These are phyloP conservation scores for Iberis pinnata DNA, from an alignment of 345 rosid genomes.

Conservation along the genomic window DNA sequence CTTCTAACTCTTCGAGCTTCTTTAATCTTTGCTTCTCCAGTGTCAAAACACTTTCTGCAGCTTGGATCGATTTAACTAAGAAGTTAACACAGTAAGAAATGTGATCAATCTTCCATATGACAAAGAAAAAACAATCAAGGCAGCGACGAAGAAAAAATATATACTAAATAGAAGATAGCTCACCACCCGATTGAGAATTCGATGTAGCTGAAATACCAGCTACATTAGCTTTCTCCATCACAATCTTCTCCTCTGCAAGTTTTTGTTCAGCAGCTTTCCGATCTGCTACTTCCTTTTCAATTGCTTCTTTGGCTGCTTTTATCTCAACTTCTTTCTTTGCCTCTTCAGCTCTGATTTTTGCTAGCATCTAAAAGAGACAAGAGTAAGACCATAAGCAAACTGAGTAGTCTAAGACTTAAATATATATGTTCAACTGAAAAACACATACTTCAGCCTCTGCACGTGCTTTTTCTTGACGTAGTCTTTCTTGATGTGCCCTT, in stretches of 20 bases:
- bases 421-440: not conserved
- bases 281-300: slow-evolving; percentile 46
- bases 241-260: slow-evolving; percentile 23
- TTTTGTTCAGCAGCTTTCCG: slow-evolving; percentile 31
- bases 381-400: not conserved
- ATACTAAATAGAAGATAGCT: slow-evolving; percentile 3
- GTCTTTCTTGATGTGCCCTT: slow-evolving; percentile 63
- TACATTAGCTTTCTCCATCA: slow-evolving; percentile 23
- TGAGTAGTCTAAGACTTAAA: not conserved
- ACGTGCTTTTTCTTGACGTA: slow-evolving; percentile 72
- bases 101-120: slow-evolving; percentile 12
- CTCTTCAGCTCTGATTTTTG: slow-evolving; percentile 71
- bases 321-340: slow-evolving; percentile 65
- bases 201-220: slow-evolving; percentile 25
- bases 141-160: slow-evolving; percentile 1
- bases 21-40: slow-evolving; percentile 57
- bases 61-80: slow-evolving; percentile 50
- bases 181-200: slow-evolving; percentile 41
- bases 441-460: slow-evolving; percentile 80
- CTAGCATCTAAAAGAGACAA: slow-evolving; percentile 33
- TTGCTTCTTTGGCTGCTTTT: slow-evolving; percentile 57
- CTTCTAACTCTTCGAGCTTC: slow-evolving; percentile 55
- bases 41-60: slow-evolving; percentile 55
- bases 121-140: slow-evolving; percentile 9
- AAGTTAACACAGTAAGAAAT: slow-evolving; percentile 5